Percentiles rank a stretch among this genome's conserved stretches.
phyloP scores from a whole-genome alignment of 1,284 basidiomycete species.

The Phlebopus sp. region DNA sequence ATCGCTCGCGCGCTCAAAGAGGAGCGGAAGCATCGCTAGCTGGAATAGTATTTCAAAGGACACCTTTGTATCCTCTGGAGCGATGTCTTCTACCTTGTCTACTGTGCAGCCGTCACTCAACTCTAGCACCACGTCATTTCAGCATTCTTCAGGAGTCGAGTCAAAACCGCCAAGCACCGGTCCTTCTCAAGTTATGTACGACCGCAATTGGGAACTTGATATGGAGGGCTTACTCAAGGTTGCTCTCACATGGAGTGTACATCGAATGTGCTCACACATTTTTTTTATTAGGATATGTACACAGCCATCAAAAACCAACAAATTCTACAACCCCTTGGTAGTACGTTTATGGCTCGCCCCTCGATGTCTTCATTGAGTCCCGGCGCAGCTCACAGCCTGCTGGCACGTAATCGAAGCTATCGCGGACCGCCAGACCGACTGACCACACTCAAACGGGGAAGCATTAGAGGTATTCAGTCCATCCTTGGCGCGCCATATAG shows the following conservation, averaged over 20 bases:
- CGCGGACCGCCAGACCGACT: conserved; percentile 67
- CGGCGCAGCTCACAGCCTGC: conserved; percentile 42
- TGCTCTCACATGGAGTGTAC: conserved; percentile 13
- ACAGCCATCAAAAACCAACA: conserved; percentile 86
- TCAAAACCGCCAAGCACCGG: conserved; percentile 34
- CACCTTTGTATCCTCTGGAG: conserved; percentile 41
- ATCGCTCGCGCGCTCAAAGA: conserved; percentile 52
- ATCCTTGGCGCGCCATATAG: conserved; percentile 65
- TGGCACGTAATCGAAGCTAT: conserved; percentile 61
- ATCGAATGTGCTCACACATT: conserved; percentile 5
- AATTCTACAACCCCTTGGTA: conserved; percentile 77
- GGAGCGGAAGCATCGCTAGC: conserved; percentile 78
- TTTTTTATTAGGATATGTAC: conserved; percentile 82
- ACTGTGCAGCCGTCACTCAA: conserved; percentile 34
- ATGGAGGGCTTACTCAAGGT: conserved; percentile 87
- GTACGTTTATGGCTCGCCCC: conserved; percentile 39
- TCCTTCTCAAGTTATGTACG: conserved; percentile 44
- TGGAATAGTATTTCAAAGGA: conserved; percentile 76
- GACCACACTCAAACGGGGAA: conserved; percentile 82
- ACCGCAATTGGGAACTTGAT: conserved; percentile 77
- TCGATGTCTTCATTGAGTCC: conserved; percentile 56
- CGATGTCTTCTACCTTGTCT: conserved; percentile 35
- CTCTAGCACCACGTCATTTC: conserved; percentile 39
- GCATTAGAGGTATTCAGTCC: conserved; percentile 82
- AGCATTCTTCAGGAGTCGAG: conserved; percentile 41